Evolutionary conservation across 192 early-diverging fungal genomes (phyloP), one percentile per base, ranked within the genome.

Genomic region (Coemansia sp.): DNA sequence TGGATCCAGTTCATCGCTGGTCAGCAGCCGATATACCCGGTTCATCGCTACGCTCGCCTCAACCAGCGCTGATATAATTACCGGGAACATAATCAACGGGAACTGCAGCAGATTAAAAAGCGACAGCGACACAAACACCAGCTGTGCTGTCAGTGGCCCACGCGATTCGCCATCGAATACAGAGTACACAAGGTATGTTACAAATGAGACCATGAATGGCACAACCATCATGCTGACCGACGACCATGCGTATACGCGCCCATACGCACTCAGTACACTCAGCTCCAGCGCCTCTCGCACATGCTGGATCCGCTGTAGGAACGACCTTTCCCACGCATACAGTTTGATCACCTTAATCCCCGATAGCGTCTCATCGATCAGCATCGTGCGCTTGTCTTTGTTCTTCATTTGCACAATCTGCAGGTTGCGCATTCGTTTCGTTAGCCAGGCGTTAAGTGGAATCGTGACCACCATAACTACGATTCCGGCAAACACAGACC

Each of bases 271-370:
- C 47, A 98, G 75, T 19, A 88, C 90, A 29, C 60, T 72, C 60
- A 98, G 75, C 77, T 96, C 94, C 19, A 85, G 54, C 50, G 90
- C 86, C 67, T 88, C 84, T 43, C 94, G 84, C 41, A 95, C 85
- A 43, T 81, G 47, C 24, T 58, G 60, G 45, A 90, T 82, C 56
- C 74, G 61, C 3, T 92, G 76, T 57, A 91, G 68, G 63, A 96
- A 95, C 23, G 90, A 83, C 0, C 73, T 73, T 71, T 94, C 94
- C 93, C 93, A 98, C 23, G 96, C 94, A 68, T 96, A 98, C 27
- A 98, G 81, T 69, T 96, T 98, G 83, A 98, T 95, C 17, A 98
- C 92, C 62, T 91, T 92, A 63, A 95, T 94, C 38, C 93, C 96
- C 54, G 89, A 90, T 65, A 98, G 68, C 10, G 92, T 68, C 79